Base-by-base conservation (phyloP, 805 yeast genomes). In the Suhomyces sp. region DNA sequence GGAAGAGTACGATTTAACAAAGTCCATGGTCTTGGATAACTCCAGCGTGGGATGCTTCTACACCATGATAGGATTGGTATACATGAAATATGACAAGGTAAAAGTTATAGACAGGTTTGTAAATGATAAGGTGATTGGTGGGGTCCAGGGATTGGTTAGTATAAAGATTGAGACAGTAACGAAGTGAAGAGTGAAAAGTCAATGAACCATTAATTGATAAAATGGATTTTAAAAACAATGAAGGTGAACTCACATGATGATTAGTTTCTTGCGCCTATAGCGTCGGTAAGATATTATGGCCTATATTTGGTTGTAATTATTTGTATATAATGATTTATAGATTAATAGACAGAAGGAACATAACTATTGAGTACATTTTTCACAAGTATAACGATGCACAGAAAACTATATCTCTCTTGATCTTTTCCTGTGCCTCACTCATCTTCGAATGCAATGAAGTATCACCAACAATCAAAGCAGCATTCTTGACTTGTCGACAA, bases 321-420 rank as follows among this genome's bases (percentile, higher is more conserved):
- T n/a, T n/a, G n/a, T n/a, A n/a, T n/a, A n/a, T n/a, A n/a, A n/a
- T n/a, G n/a, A n/a, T n/a, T n/a, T n/a, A n/a, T n/a, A n/a, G n/a
- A n/a, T n/a, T n/a, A n/a, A n/a, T n/a, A n/a, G n/a, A n/a, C n/a
- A n/a, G n/a, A n/a, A n/a, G n/a, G n/a, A n/a, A n/a, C n/a, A n/a
- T n/a, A n/a, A n/a, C n/a, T n/a, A n/a, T n/a, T n/a, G n/a, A n/a
- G n/a, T n/a, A n/a, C n/a, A n/a, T n/a, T 20, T 20, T 8, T n/a
- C 12, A 90, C 46, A 91, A 66, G 56, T 93, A 93, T 41, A 93
- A 74, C 38, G 96, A 85, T 4, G 98, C 97, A 57, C 98, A 93
- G 63, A 93, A 93, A 0, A 93, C 98, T 48, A 93, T 93, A 58
- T 93, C 98, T 51, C 99, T 79, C 63, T 91, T 91, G 56, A 93